Evolutionary conservation across 2,329 filamentous ascomycete genomes (phyloP), one percentile per base, ranked within the genome.

Genomic region (Aspergillus terreus): DNA sequence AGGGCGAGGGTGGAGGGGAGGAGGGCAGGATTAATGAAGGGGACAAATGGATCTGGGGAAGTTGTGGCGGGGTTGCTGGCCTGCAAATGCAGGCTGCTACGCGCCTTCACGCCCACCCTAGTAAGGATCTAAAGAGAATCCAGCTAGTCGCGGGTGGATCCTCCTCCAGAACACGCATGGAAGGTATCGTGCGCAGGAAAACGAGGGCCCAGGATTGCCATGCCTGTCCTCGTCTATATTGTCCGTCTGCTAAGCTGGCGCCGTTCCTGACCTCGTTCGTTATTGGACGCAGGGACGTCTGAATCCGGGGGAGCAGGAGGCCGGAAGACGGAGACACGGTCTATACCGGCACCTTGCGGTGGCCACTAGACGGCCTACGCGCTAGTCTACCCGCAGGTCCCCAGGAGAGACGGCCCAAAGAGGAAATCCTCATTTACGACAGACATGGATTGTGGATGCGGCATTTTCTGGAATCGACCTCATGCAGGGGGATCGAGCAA

Each of bases 1-100:
- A 17, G 11, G n/a, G 14, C 9, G 6, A 42, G 23, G 23, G 40
- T 19, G 40, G 40, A 17, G 40, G 17, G 19, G 17, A 23, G 40
- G 9, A 9, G 27, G 27, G 27, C 27, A 10, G 40, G 19, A 3
- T 42, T 19, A 42, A 42, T 42, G 35, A 38, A 38, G 35, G 35
- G 35, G 7, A 27, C 11, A 15, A 32, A 19, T 14, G 21, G 40
- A 49, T 46, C 44, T 33, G 44, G 44, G 44, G 44, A 46, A 46
- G 44, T 19, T 15, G n/a, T 38, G 14, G 15, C 27, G 27, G 44
- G 44, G 32, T 27, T 35, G 44, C 19, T 15, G 19, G 44, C 44
- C 44, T 46, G 44, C n/a, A 46, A 38, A 21, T 38, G 12, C 32
- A 46, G 44, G 44, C 32, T 25, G 44, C 44, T 7, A 46, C 27